Evolutionary conservation across 352 stramenopile species (phyloP).

Genomic region (Thraustotheca clavata): DNA sequence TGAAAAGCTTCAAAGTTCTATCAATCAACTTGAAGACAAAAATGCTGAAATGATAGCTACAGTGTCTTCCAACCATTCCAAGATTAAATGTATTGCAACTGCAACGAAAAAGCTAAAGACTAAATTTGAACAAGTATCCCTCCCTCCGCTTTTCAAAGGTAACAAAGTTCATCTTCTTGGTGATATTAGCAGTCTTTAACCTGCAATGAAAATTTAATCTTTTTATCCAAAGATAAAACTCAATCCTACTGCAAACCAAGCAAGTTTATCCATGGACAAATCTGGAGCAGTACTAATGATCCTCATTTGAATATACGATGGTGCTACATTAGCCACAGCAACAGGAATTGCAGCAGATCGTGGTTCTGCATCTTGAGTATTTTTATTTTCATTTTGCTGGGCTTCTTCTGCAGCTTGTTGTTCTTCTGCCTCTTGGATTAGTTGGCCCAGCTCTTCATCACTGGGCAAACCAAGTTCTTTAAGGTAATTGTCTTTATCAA

Average conservation of each 20-base stretch:
- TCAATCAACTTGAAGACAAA: constrained; percentile 58
- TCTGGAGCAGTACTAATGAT: neutral
- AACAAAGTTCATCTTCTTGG: constrained; percentile 77
- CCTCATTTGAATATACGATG: neutral
- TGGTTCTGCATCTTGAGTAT: neutral
- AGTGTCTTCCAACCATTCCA: constrained; percentile 38
- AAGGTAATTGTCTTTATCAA: constrained; percentile 11
- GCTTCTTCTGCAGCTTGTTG: neutral
- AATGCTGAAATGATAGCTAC: constrained; percentile 58
- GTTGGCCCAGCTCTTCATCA: neutral
- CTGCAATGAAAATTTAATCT: too few relatives aligned
- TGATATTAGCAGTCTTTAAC: constrained; percentile 42
- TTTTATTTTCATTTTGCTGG: neutral
- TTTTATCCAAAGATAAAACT: too few relatives aligned
- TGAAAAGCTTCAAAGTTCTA: constrained; percentile 60
- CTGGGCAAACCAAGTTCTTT: constrained; percentile 5
- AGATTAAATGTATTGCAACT: constrained; percentile 41
- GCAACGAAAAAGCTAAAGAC: constrained; percentile 60
- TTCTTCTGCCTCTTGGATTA: constrained; percentile 3
- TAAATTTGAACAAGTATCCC: constrained; percentile 45
- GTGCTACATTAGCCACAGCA: neutral
- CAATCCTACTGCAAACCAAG: too few relatives aligned
- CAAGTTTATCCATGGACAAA: neutral
- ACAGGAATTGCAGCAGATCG: neutral
- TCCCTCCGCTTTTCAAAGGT: constrained; percentile 63